Conservation (phyloP, 352 stramenopile genomes). For the Phytopythium helicoides region DNA sequence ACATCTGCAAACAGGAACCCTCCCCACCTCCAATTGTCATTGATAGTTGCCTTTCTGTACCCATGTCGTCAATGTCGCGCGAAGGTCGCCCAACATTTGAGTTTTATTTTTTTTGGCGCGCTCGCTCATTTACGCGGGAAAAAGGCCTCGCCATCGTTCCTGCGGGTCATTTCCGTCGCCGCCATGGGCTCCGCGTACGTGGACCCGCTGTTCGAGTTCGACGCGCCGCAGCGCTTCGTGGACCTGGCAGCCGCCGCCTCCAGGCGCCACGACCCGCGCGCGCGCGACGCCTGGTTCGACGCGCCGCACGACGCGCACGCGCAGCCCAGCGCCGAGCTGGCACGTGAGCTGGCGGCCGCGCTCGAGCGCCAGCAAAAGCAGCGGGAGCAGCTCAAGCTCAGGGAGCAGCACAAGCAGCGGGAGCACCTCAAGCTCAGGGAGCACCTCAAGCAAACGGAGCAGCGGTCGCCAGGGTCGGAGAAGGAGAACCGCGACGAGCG, state of each 20-base stretch:
- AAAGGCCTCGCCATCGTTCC: not conserved
- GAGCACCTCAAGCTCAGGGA: not conserved
- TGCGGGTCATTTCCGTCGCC: not conserved
- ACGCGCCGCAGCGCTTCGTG: conserved; percentile 51
- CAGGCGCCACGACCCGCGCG: conserved; percentile 3
- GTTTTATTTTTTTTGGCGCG: conserved; percentile 4
- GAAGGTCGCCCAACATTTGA: conserved; percentile 4
- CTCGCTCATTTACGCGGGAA: not conserved
- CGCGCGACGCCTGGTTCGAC: conserved; percentile 73
- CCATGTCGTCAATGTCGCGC: not conserved
- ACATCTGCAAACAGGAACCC: too few species aligned
- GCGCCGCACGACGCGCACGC: conserved; percentile 50
- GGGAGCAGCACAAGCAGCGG: conserved; percentile 1
- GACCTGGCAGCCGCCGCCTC: conserved; percentile 41
- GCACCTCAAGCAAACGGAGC: not conserved
- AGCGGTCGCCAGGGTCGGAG: conserved; percentile 5
- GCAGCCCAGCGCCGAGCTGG: conserved; percentile 51
- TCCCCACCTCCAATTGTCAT: too few species aligned
- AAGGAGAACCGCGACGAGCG: conserved; percentile 36
- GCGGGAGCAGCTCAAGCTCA: not conserved
- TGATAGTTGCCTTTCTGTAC: too few species aligned
- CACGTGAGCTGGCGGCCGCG: conserved; percentile 20
- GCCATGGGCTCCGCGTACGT: conserved; percentile 11
- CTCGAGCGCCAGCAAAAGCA: conserved; percentile 13
- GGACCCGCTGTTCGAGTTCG: conserved; percentile 75